A percentile compares a stretch with the other conserved stretches of the same genome.
These are phyloP conservation scores for Neonectria punicea DNA, from an alignment of 2,329 filamentous ascomycete genomes.

Conservation along the genomic window DNA sequence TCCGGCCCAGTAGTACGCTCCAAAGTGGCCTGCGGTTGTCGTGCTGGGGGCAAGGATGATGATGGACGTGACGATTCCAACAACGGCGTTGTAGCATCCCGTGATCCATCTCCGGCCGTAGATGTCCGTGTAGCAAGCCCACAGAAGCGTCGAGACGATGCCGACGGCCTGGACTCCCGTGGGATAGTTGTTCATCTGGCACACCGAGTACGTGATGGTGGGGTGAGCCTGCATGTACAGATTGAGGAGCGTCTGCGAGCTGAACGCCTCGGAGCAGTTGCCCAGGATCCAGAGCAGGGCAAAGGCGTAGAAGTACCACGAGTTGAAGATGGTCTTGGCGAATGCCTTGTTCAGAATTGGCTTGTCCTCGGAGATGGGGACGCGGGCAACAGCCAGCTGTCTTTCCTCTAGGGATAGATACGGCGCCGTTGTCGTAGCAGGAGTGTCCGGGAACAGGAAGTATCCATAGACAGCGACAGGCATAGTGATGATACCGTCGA, in stretches of 20 bases:
- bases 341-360: conserved; percentile 22
- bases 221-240: conserved; percentile 23
- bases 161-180: conserved; percentile 22
- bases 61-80: conserved; percentile 11
- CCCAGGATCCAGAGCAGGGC: conserved; percentile 49
- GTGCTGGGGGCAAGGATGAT: conserved; percentile 28
- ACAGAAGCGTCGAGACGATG: conserved; percentile 21
- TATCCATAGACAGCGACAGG: conserved; percentile 63
- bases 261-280: conserved; percentile 50
- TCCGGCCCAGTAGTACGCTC: conserved; percentile 25
- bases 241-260: conserved; percentile 34
- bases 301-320: conserved; percentile 41
- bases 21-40: conserved; percentile 58
- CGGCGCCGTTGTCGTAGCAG: conserved; percentile 48
- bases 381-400: conserved; percentile 15
- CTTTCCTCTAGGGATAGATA: conserved; percentile 46
- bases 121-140: conserved; percentile 34
- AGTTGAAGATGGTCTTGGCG: conserved; percentile 34
- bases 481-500: conserved; percentile 63
- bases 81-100: conserved; percentile 24
- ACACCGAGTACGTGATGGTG: conserved; percentile 13
- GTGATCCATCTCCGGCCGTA: conserved; percentile 43
- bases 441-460: conserved; percentile 60
- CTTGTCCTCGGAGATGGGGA: conserved; percentile 14
- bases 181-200: conserved; percentile 28